These are phyloP conservation scores for Gossypium davidsonii DNA, from an alignment of 441 rosid genomes.

Conservation along the genomic window DNA sequence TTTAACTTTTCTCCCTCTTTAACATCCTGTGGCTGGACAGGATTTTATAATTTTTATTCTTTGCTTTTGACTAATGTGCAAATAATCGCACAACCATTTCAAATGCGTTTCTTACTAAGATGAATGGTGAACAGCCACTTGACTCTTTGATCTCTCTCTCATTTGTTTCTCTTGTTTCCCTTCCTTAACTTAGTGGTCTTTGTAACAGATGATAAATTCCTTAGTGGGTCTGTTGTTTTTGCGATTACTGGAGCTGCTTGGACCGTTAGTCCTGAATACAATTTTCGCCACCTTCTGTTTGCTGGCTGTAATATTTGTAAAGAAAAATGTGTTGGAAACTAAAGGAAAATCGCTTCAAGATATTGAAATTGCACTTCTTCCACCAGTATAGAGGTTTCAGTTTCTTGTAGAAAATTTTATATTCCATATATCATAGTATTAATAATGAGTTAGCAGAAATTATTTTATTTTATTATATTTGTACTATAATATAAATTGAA, in stretches of 20 bases:
- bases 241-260: slow-evolving; percentile 57
- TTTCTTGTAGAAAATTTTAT: background rate
- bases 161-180: background rate
- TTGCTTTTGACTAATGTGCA: background rate
- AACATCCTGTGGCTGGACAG: background rate
- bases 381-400: slow-evolving; percentile 35
- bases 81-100: background rate
- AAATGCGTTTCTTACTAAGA: background rate
- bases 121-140: background rate
- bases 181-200: background rate
- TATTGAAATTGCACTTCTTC: slow-evolving; percentile 58
- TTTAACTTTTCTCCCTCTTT: slow-evolving; percentile 8
- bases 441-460: too few relatives aligned
- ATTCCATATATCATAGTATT: too few relatives aligned
- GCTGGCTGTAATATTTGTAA: slow-evolving; percentile 49
- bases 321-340: slow-evolving; percentile 63
- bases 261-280: slow-evolving; percentile 45
- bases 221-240: slow-evolving; percentile 61
- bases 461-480: too few relatives aligned
- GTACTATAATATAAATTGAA: too few relatives aligned
- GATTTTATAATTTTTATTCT: slow-evolving; percentile 3
- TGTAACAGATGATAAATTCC: slow-evolving; percentile 60
- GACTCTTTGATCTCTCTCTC: background rate
- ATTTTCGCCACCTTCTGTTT: slow-evolving; percentile 51
- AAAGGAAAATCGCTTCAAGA: slow-evolving; percentile 72